Percentiles rank a stretch among this genome's conserved stretches.
Evolutionary conservation across 2,329 filamentous ascomycete species (phyloP).

Genomic region (Talaromyces sp.): DNA sequence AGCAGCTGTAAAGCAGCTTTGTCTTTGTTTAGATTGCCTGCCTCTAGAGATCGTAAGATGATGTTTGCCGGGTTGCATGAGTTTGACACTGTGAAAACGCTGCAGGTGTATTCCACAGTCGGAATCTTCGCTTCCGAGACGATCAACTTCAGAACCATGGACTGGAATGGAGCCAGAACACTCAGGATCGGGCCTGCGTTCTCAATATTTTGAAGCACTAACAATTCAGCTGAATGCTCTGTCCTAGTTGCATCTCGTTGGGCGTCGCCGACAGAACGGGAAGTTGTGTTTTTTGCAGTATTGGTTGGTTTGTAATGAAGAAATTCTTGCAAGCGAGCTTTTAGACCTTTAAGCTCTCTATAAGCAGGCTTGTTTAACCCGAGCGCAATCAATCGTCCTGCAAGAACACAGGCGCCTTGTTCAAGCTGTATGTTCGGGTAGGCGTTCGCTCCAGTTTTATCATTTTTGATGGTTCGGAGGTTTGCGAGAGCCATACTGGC

Average conservation of each 20-base stretch:
- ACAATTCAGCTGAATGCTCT: conserved; percentile 32
- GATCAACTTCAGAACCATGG: conserved; percentile 34
- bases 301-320: conserved; percentile 15
- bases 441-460: conserved; percentile 17
- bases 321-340: conserved; percentile 28
- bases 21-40: conserved; percentile 28
- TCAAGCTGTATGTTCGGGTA: conserved; percentile 35
- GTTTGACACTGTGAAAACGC: conserved; percentile 27
- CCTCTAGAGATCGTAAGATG: conserved; percentile 32
- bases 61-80: conserved; percentile 34
- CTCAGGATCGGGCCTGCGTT: conserved; percentile 22
- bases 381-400: conserved; percentile 35
- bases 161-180: conserved; percentile 34
- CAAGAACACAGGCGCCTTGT: conserved; percentile 37
- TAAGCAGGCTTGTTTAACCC: conserved; percentile 36
- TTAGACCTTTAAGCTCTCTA: conserved; percentile 35
- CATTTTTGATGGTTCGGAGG: conserved; percentile 29
- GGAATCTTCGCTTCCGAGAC: conserved; percentile 26
- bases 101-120: conserved; percentile 25
- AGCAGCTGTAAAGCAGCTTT: conserved; percentile 41
- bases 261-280: conserved; percentile 17
- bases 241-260: conserved; percentile 18
- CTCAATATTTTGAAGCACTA: conserved; percentile 26
- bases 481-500: conserved; percentile 34
- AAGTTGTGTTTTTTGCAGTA: conserved; percentile 9